Evolutionary conservation across 768 basidiomycete species (phyloP).

Genomic region (Boletus pseudo-olivaceus): DNA sequence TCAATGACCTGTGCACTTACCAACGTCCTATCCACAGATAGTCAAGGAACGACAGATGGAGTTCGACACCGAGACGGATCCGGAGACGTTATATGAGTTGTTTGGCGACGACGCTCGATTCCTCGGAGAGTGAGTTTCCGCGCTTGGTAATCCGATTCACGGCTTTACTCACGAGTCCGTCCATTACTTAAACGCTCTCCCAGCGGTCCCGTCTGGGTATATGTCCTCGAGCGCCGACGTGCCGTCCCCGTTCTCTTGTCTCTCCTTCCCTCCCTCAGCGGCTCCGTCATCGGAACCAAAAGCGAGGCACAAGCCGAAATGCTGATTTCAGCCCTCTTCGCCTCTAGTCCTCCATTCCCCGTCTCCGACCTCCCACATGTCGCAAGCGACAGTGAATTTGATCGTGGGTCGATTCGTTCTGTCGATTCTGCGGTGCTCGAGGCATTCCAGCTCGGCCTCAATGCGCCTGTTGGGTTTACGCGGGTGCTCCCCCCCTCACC

Average conservation of each 20-base stretch:
- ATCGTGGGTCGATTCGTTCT: conserved; percentile 37
- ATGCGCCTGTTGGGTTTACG: conserved; percentile 38
- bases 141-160: not conserved
- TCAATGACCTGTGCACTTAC: conserved; percentile 14
- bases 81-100: conserved; percentile 72
- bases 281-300: conserved; percentile 70
- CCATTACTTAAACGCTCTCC: conserved; percentile 1
- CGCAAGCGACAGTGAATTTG: conserved; percentile 34
- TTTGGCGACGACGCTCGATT: conserved; percentile 76
- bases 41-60: conserved; percentile 89
- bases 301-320: conserved; percentile 69
- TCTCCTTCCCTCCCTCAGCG: conserved; percentile 56
- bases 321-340: conserved; percentile 76
- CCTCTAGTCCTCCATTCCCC: conserved; percentile 79
- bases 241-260: conserved; percentile 79
- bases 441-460: conserved; percentile 39
- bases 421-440: conserved; percentile 47
- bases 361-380: conserved; percentile 56
- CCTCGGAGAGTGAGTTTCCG: conserved; percentile 65
- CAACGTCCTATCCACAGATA: conserved; percentile 46
- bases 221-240: conserved; percentile 78
- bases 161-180: conserved; percentile 5
- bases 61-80: conserved; percentile 80
- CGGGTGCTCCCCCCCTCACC: conserved; percentile 40
- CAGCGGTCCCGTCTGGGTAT: conserved; percentile 89